Percentiles rank a stretch among this genome's conserved stretches.
phyloP scores from a whole-genome alignment of 1,284 basidiomycete species.

The Sporisorium sorghi region DNA sequence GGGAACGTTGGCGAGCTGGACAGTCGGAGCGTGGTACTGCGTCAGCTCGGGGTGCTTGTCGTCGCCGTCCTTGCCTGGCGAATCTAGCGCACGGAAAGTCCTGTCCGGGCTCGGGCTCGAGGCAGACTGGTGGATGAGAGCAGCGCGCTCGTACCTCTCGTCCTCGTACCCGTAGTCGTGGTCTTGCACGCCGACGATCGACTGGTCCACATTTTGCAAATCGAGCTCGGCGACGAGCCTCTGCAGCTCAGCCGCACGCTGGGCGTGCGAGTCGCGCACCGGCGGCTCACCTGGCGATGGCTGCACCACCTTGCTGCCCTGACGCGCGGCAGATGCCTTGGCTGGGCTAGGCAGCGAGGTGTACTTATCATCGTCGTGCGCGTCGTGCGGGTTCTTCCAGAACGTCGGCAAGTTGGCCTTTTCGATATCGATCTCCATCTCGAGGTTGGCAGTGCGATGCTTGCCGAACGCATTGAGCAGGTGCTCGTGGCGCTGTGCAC shows the following conservation, averaged over 20 bases:
- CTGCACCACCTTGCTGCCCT: conserved; percentile 1
- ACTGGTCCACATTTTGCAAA: conserved; percentile 28
- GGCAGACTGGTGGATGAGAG: conserved; percentile 11
- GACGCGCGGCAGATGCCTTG: neutral
- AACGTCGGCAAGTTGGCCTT: conserved; percentile 44
- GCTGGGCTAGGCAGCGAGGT: conserved; percentile 7
- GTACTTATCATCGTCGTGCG: conserved; percentile 12
- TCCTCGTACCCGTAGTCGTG: conserved; percentile 32
- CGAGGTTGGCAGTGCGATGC: conserved; percentile 32
- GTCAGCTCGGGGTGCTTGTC: conserved; percentile 42
- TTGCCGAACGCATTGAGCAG: conserved; percentile 53
- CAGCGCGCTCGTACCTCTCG: conserved; percentile 25
- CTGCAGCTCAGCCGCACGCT: conserved; percentile 30
- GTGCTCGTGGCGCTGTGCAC: conserved; percentile 51
- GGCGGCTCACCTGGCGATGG: neutral
- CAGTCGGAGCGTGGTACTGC: conserved; percentile 29
- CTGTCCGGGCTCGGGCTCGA: neutral
- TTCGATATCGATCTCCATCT: conserved; percentile 47
- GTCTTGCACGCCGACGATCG: conserved; percentile 13
- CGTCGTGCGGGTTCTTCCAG: conserved; percentile 41
- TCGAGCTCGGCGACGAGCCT: conserved; percentile 44
- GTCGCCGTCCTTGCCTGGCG: conserved; percentile 1
- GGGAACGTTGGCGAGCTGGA: conserved; percentile 40
- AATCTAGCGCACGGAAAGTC: neutral
- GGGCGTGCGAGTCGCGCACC: conserved; percentile 17